phyloP scores from a whole-genome alignment of 2,329 filamentous ascomycete genomes.

The Exserohilum rostratum region DNA sequence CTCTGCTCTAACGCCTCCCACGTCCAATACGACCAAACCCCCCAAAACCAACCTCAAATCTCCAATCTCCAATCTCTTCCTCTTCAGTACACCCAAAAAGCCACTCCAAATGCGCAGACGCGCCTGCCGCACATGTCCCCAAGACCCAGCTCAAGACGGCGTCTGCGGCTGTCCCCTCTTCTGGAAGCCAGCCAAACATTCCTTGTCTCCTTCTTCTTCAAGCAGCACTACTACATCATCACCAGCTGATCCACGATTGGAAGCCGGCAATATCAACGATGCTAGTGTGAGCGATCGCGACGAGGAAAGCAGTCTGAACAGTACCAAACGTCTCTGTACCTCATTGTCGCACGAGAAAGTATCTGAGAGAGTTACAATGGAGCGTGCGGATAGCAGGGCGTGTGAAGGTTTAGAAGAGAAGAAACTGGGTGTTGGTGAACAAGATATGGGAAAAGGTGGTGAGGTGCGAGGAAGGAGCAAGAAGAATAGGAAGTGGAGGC shows the following conservation, averaged over 20 bases:
- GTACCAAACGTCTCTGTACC: too few relatives aligned
- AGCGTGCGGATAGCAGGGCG: too few relatives aligned
- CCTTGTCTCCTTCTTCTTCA: not conserved
- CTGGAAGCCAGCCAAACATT: slow-evolving; percentile 17
- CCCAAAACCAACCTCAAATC: too few relatives aligned
- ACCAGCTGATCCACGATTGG: too few relatives aligned
- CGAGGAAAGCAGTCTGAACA: too few relatives aligned
- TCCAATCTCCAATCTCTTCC: not conserved
- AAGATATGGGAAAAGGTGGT: not conserved
- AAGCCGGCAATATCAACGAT: not conserved
- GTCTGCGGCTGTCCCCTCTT: slow-evolving; percentile 37
- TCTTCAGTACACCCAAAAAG: slow-evolving; percentile 1
- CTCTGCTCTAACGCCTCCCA: too few relatives aligned
- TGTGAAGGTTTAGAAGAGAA: too few relatives aligned
- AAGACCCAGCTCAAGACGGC: slow-evolving; percentile 20
- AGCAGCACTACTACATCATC: not conserved
- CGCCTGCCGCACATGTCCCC: slow-evolving; percentile 9
- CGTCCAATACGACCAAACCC: too few relatives aligned
- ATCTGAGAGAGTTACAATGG: too few relatives aligned
- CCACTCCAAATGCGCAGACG: not conserved
- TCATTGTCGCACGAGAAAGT: too few relatives aligned
- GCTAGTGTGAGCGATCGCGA: too few relatives aligned
- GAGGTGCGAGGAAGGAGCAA: not conserved
- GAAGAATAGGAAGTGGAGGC: not conserved
- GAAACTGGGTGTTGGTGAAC: too few relatives aligned